Evolutionary conservation across 108 stramenopile genomes (phyloP), one percentile per base, ranked within the genome.

Genomic region (Stephanodiscus minutulus): DNA sequence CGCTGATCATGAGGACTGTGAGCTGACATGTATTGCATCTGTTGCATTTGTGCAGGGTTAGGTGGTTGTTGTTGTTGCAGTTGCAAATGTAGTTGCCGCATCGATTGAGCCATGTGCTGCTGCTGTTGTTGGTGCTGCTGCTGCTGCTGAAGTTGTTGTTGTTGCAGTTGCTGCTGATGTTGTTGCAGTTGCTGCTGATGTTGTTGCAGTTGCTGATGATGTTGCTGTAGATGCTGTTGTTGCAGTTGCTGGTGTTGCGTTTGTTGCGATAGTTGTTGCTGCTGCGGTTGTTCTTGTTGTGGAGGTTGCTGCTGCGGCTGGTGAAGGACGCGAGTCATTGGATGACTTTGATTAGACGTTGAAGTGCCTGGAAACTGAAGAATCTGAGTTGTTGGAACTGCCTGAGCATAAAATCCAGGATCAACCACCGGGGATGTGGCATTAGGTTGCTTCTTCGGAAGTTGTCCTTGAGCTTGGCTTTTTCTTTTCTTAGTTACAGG

Each of bases 21-120:
- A 39, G 61, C 8, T 21, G 61, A 49, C 28, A 65, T 29, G 48
- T 52, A 64, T 48, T 31, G 64, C 64, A 65, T 52, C n/a, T 65
- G 64, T 36, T 28, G 49, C 12, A 65, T 65, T 46, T 64, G 63
- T 50, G 28, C 6, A 1, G 49, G 49, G 49, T 65, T 65, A 47
- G 48, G 13, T n/a, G 46, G 24, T 28, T 65, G 64, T 29, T 47
- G 33, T 4, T 50, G 47, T 17, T 21, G 63, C 1, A 13, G 41
- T 31, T 44, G 29, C 41, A n/a, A 17, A 27, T 22, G 44, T 2
- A 13, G n/a, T n/a, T 44, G 44, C 20, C 25, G 63, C 46, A 48
- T 44, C 15, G 9, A 8, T 47, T 15, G 46, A 22, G 15, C 36
- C 31, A 33, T 18, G 6, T 64, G 63, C 44, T 48, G 63, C 20